Evolutionary conservation across 257 asterid genomes (phyloP), one percentile per base, ranked within the genome.

Genomic region (Nicotiana attenuata): DNA sequence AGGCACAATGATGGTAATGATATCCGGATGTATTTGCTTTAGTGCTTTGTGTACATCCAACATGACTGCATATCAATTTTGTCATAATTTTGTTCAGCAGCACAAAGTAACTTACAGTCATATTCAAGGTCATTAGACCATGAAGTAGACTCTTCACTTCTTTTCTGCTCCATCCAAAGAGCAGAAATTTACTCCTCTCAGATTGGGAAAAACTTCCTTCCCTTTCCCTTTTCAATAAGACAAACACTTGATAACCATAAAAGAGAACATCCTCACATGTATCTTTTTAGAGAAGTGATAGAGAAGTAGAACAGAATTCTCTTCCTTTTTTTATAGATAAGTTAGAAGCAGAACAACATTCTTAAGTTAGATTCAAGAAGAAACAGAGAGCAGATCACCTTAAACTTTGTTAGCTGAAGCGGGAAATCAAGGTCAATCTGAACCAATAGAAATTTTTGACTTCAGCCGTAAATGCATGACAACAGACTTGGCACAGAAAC

Each of bases 1-100:
- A 38, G 97, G 94, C 78, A 89, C 99, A 82, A 96, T 89, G 83
- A 96, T 93, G 65, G 98, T 94, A 82, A 93, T 65, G 55, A 92
- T 59, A 80, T 90, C 92, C 31, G 90, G 89, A 86, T 92, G 88
- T 85, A 83, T 89, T 85, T 89, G 87, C 90, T 90, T 86, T 76
- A 96, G 93, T 80, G 79, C 81, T 59, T 81, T 84, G 89, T 96
- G 96, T 83, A 92, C 98, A 87, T 87, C 86, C 67, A 94, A 77
- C 84, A 94, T 85, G 68, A 94, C 98, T 94, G 97, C 85, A 92
- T 33, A 87, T 80, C 38, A 53, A 86, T 85, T 78, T 86, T 78
- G 63, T 60, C 33, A 65, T 81, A 67, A 71, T 82, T 77, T 83
- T 76, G 80, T 69, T 89, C 84, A 47, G 78, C 45, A 80, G 29